These are phyloP conservation scores for Elongisporangium prolatum DNA, from an alignment of 352 stramenopile species.

Conservation along the genomic window DNA sequence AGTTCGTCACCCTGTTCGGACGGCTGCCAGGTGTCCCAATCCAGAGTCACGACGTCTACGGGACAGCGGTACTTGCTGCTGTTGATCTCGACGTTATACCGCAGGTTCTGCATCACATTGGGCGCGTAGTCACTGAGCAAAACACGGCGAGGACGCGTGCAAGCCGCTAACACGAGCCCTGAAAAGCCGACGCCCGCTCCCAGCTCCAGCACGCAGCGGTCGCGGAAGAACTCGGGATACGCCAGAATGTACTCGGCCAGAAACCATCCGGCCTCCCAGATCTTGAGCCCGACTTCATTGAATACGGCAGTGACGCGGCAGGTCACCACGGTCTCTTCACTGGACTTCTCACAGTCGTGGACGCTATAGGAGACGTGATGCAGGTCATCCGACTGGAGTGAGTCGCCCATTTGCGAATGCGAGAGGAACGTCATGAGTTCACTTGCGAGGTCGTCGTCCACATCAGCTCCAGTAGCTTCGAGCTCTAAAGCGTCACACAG, in stretches of 20 bases:
- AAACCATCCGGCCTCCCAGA: slow-evolving; percentile 78
- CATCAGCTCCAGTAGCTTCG: slow-evolving; percentile 33
- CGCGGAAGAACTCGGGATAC: slow-evolving; percentile 39
- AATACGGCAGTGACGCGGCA: slow-evolving; percentile 75
- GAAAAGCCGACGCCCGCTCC: slow-evolving; percentile 73
- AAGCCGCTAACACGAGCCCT: slow-evolving; percentile 47
- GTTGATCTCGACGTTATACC: slow-evolving; percentile 83
- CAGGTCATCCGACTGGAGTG: slow-evolving; percentile 47
- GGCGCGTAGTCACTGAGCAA: slow-evolving; percentile 76
- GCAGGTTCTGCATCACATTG: slow-evolving; percentile 79
- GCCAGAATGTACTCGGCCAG: slow-evolving; percentile 71
- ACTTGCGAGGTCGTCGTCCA: slow-evolving; percentile 46
- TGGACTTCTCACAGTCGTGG: slow-evolving; percentile 1
- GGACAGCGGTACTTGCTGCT: slow-evolving; percentile 31
- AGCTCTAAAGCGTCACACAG: slow-evolving; percentile 53
- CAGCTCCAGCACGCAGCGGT: slow-evolving; percentile 59
- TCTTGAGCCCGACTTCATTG: slow-evolving; percentile 80
- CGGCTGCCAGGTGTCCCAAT: slow-evolving; percentile 70
- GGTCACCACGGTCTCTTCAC: slow-evolving; percentile 33
- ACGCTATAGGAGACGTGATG: slow-evolving; percentile 72
- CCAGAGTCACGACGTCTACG: slow-evolving; percentile 49
- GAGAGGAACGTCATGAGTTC: slow-evolving; percentile 59
- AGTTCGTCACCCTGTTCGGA: slow-evolving; percentile 14
- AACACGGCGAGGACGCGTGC: slow-evolving; percentile 27
- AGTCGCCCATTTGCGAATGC: slow-evolving; percentile 17